Evolutionary conservation across 345 rosid species (phyloP).

Genomic region (Garcia nutans): DNA sequence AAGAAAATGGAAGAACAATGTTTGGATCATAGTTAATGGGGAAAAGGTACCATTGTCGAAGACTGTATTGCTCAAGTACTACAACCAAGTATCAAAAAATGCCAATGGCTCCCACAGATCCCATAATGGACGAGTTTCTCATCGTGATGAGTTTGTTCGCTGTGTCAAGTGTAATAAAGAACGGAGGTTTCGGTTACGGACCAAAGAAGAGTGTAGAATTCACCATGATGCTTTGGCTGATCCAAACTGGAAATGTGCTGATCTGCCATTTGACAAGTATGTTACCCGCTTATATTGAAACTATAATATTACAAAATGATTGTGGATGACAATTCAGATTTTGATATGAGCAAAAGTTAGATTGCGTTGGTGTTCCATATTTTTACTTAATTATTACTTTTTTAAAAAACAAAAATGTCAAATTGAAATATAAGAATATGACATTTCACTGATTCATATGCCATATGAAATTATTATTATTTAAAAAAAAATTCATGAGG

Average conservation of each 20-base stretch:
- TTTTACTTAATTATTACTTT: neutral
- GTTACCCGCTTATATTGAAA: conserved; percentile 14
- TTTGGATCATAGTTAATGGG: conserved; percentile 88
- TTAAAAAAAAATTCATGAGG: too few species aligned
- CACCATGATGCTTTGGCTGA: conserved; percentile 85
- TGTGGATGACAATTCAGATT: neutral
- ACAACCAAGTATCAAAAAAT: conserved; percentile 65
- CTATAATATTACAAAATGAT: neutral
- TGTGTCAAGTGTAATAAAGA: conserved; percentile 80
- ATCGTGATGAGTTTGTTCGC: conserved; percentile 78
- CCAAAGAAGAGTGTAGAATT: conserved; percentile 73
- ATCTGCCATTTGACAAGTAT: conserved; percentile 75
- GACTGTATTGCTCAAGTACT: conserved; percentile 87
- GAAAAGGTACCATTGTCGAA: conserved; percentile 91
- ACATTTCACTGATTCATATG: too few species aligned
- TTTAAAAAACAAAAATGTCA: too few species aligned
- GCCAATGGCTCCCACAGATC: conserved; percentile 68
- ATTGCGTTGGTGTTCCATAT: neutral
- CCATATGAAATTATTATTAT: too few species aligned
- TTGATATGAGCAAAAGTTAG: neutral
- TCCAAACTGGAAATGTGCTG: conserved; percentile 76
- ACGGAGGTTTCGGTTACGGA: conserved; percentile 76
- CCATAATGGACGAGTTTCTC: conserved; percentile 60
- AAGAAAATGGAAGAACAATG: conserved; percentile 97
- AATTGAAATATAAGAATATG: too few species aligned